Evolutionary conservation across 2,329 filamentous ascomycete genomes (phyloP).

Genomic region (Harringtonia aguacate): DNA sequence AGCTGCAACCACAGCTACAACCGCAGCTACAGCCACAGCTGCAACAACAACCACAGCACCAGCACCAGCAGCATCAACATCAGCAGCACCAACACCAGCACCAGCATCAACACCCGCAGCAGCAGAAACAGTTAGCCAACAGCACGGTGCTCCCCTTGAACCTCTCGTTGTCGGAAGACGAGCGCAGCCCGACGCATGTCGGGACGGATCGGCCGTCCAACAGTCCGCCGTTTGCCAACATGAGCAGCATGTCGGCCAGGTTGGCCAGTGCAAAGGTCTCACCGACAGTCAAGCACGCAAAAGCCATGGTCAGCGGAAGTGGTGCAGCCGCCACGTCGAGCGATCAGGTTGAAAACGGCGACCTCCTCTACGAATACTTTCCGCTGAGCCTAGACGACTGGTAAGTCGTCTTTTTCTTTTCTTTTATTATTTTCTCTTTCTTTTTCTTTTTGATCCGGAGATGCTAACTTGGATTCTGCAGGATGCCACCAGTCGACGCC

Average conservation of each 20-base stretch:
- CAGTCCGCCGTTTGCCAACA: conserved; percentile 37
- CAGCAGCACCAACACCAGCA: conserved; percentile 1
- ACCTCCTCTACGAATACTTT: conserved; percentile 90
- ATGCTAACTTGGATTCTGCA: conserved; percentile 16
- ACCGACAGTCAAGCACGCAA: not conserved
- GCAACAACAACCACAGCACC: not conserved
- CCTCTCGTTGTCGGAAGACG: conserved; percentile 49
- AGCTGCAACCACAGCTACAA: conserved; percentile 5
- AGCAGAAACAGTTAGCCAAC: conserved; percentile 12
- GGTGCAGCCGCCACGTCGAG: conserved; percentile 22
- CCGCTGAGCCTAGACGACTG: conserved; percentile 84
- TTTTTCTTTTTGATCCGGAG: not conserved
- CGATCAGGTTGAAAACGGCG: conserved; percentile 59
- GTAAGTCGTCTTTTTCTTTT: conserved; percentile 27
- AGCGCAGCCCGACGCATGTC: conserved; percentile 42
- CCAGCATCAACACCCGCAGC: conserved; percentile 2
- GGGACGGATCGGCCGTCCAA: conserved; percentile 27
- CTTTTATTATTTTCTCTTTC: not conserved
- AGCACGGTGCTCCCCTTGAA: conserved; percentile 29
- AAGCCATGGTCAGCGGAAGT: conserved; percentile 14
- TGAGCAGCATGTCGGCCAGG: conserved; percentile 4
- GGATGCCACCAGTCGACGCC: conserved; percentile 80
- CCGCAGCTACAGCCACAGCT: not conserved
- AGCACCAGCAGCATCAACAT: conserved; percentile 12
- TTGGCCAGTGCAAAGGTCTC: not conserved